Evolutionary conservation across 164 flowering plant species (phyloP).

Genomic region (Nymphaea colorata): DNA sequence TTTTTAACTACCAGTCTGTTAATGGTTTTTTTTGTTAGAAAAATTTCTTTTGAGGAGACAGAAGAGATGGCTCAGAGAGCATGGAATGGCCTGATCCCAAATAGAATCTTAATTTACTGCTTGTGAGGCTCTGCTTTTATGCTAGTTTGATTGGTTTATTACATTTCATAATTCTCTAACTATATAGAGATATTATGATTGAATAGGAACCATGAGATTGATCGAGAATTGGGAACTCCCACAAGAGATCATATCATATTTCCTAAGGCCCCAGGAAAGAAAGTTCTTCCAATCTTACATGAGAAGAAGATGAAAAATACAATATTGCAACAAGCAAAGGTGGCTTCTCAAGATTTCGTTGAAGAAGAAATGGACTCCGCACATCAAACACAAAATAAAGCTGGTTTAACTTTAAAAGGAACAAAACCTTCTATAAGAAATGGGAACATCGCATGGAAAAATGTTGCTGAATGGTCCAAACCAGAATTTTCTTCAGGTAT

Average conservation of each 20-base stretch:
- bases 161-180: too few relatives aligned
- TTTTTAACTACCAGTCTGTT: not conserved
- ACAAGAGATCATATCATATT: constrained; percentile 43
- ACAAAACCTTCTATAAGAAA: constrained; percentile 5
- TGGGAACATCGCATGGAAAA: too few relatives aligned
- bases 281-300: constrained; percentile 3
- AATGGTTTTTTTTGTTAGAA: constrained; percentile 20
- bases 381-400: constrained; percentile 2
- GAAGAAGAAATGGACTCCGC: constrained; percentile 11
- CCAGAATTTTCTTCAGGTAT: too few relatives aligned
- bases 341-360: constrained; percentile 8
- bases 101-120: constrained; percentile 74
- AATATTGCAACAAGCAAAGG: constrained; percentile 12
- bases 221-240: constrained; percentile 35
- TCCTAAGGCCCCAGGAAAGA: constrained; percentile 21
- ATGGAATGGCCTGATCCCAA: constrained; percentile 58
- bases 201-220: constrained; percentile 51
- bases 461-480: too few relatives aligned
- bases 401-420: constrained; percentile 4
- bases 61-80: constrained; percentile 39
- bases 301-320: constrained; percentile 8
- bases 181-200: not conserved
- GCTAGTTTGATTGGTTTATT: not conserved
- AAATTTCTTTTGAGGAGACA: constrained; percentile 33
- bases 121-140: constrained; percentile 33